Base-by-base conservation (phyloP, 768 basidiomycete genomes). In the Pleurotus pulmonarius region DNA sequence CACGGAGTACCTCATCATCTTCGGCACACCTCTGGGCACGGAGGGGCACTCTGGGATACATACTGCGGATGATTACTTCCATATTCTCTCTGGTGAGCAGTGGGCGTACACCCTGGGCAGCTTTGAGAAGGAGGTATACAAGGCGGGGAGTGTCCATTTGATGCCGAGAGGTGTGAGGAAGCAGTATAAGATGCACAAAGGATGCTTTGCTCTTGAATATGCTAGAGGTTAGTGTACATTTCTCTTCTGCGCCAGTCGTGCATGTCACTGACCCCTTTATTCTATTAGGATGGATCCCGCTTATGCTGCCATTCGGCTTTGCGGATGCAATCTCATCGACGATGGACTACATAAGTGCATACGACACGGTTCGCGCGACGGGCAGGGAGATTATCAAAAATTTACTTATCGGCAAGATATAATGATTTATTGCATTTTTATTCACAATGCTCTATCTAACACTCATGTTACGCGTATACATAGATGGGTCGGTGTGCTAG, bases 141-240 rank as follows among this genome's bases (percentile, higher is more conserved):
- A 75, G 4, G 74, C 94, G 0, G 97, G 97, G 2, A 85, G 81
- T 53, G 88, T 97, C 2, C 92, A 99, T 70, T 79, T 88, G 66
- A 75, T 98, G 56, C 86, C 79, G 8, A 76, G 96, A 39, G 94
- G 94, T 4, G 80, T 83, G 2, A 88, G 85, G 56, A 98, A 97
- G 77, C 97, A 99, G 71, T 98, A 98, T 74, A 96, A 95, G 70
- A 95, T 98, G 90, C 92, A 92, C 65, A 83, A 94, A 58, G 94
- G 93, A 12, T 96, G 92, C 68, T 98, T 92, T 69, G 97, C 97
- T 6, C 73, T 99, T 61, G 97, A 99, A 70, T 94, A 96, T 63
- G 96, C 95, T 41, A 72, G 88, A 69, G 96, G 96, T 94, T 62
- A 39, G 81, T 73, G 1, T 11, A 44, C 15, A 12, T 56, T 38